These are phyloP conservation scores for Calonectria leucothoes DNA, from an alignment of 2,329 filamentous ascomycete species.

Conservation along the genomic window DNA sequence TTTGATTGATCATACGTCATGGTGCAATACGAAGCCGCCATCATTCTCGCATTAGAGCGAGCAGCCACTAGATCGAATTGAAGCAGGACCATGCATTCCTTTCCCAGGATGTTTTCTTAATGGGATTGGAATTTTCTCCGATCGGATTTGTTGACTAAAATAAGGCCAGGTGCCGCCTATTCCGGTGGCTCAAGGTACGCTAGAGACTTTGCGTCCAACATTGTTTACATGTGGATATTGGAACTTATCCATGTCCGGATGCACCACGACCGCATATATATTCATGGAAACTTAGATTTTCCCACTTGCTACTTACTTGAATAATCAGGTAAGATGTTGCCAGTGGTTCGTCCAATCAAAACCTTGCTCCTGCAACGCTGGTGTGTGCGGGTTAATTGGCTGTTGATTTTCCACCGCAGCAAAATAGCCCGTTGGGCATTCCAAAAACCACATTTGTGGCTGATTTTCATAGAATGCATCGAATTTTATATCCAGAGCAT, in stretches of 20 bases:
- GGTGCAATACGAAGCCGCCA: not conserved
- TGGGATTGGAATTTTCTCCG: not conserved
- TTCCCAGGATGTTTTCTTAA: no score
- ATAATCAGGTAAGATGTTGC: not conserved
- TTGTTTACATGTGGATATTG: not conserved
- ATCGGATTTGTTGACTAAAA: no score
- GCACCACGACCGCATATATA: not conserved
- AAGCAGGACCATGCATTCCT: not conserved
- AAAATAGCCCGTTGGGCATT: not conserved
- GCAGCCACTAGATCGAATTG: not conserved
- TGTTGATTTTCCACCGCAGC: conserved; percentile 5
- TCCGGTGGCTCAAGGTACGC: not conserved
- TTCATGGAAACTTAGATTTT: not conserved
- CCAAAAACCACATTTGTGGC: conserved; percentile 6
- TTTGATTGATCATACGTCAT: no score
- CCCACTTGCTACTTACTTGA: not conserved
- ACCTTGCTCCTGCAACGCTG: not conserved
- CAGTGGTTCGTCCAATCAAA: conserved; percentile 16
- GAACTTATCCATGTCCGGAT: not conserved
- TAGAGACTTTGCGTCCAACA: not conserved
- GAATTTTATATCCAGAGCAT: not conserved
- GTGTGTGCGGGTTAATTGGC: not conserved
- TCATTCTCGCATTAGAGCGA: not conserved
- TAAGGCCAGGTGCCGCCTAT: not conserved
- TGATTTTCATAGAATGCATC: conserved; percentile 17